Conservation (phyloP, 805 yeast species). For the Peterozyma toletana region DNA sequence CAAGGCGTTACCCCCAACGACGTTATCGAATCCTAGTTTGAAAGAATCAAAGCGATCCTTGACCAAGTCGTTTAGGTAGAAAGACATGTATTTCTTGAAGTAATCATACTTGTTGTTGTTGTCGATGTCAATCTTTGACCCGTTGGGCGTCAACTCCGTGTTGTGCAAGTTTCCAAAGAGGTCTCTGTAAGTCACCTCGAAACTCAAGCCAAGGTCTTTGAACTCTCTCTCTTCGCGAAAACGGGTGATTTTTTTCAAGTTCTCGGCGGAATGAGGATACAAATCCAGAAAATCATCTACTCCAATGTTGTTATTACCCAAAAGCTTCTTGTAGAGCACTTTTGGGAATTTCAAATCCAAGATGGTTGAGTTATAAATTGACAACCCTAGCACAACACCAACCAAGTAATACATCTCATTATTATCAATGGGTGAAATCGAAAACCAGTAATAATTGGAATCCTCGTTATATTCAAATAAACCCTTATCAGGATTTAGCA, state of each 20-base stretch:
- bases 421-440: constrained; percentile 35
- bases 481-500: constrained; percentile 64
- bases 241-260: constrained; percentile 38
- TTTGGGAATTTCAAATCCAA: constrained; percentile 73
- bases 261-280: constrained; percentile 59
- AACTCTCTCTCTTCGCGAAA: constrained; percentile 30
- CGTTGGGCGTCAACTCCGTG: constrained; percentile 50
- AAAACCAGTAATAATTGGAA: constrained; percentile 74
- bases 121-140: constrained; percentile 49
- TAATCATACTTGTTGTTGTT: constrained; percentile 50
- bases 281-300: constrained; percentile 62
- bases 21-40: constrained; percentile 63
- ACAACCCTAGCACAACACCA: constrained; percentile 85
- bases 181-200: constrained; percentile 55
- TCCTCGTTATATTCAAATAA: constrained; percentile 62
- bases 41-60: constrained; percentile 49
- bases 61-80: constrained; percentile 51
- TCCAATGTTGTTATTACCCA: constrained; percentile 43
- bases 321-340: constrained; percentile 68
- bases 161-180: constrained; percentile 34
- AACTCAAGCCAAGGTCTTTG: constrained; percentile 40
- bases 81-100: constrained; percentile 55
- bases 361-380: constrained; percentile 85
- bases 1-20: constrained; percentile 77
- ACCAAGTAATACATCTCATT: constrained; percentile 62